phyloP scores from a whole-genome alignment of 768 basidiomycete species.

The Holtermanniella nyarrowii region DNA sequence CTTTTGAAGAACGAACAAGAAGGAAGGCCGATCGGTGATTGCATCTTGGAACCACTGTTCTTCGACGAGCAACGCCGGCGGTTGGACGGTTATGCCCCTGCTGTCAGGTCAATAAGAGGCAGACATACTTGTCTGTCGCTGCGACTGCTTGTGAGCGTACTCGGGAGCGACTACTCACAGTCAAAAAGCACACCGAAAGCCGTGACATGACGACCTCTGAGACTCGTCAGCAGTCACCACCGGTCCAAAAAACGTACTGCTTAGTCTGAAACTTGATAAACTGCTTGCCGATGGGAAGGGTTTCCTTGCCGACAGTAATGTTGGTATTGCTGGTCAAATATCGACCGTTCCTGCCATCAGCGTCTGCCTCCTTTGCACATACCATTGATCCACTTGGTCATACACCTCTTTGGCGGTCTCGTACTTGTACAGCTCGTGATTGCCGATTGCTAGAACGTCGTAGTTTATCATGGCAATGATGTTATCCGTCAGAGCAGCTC shows the following conservation, averaged over 20 bases:
- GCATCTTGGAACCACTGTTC: conserved; percentile 73
- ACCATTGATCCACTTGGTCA: conserved; percentile 21
- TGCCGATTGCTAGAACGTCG: conserved; percentile 75
- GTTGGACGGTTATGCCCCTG: conserved; percentile 63
- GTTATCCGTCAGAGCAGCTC: conserved; percentile 49
- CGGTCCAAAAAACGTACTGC: conserved; percentile 46
- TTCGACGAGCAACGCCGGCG: conserved; percentile 62
- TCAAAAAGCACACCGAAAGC: conserved; percentile 69
- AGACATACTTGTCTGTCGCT: too few species aligned
- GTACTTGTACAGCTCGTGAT: conserved; percentile 69
- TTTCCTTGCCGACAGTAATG: conserved; percentile 55
- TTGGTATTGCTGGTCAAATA: conserved; percentile 80
- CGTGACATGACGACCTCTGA: conserved; percentile 60
- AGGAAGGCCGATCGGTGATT: conserved; percentile 68
- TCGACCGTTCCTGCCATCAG: conserved; percentile 48
- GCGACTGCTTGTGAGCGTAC: not conserved
- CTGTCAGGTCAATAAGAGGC: too few species aligned
- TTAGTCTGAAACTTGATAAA: conserved; percentile 63
- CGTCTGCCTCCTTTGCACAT: conserved; percentile 8
- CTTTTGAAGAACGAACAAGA: conserved; percentile 46
- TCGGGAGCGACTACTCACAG: conserved; percentile 41
- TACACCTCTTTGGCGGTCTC: conserved; percentile 19
- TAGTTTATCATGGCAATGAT: conserved; percentile 65
- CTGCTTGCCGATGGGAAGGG: conserved; percentile 45
- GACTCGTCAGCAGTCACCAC: conserved; percentile 6